A percentile compares a stretch with the other conserved stretches of the same genome.
These are phyloP conservation scores for Fusarium hainanense DNA, from an alignment of 2,329 filamentous ascomycete species.

Conservation along the genomic window DNA sequence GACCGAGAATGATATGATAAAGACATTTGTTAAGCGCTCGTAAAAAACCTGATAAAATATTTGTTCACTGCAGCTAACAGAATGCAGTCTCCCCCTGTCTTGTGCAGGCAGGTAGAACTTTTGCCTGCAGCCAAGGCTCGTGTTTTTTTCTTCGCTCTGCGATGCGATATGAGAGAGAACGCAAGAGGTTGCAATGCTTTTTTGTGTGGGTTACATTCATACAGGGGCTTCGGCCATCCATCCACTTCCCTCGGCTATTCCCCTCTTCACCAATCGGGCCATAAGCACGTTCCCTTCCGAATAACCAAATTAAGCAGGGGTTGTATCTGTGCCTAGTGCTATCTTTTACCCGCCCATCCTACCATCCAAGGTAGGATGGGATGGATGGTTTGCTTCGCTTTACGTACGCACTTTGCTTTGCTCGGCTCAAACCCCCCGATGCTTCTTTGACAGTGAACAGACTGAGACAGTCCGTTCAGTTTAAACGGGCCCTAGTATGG, in stretches of 20 bases:
- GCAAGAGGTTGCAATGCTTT: not conserved
- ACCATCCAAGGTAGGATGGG: too few relatives aligned
- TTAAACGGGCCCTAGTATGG: not conserved
- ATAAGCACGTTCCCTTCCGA: not conserved
- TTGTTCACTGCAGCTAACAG: constrained; percentile 3
- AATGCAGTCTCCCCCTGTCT: not conserved
- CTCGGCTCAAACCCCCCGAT: not conserved
- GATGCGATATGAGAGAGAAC: not conserved
- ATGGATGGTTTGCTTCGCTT: not conserved
- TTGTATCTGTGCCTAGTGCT: not conserved
- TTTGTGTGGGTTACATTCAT: constrained; percentile 1
- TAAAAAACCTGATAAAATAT: constrained; percentile 1
- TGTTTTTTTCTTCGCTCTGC: constrained; percentile 9
- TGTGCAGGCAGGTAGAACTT: constrained; percentile 20
- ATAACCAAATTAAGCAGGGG: not conserved
- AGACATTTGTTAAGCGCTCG: constrained; percentile 2
- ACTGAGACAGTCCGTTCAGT: not conserved
- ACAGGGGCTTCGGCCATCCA: not conserved
- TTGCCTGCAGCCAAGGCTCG: constrained; percentile 27
- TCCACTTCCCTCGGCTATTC: constrained; percentile 5
- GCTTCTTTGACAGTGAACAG: not conserved
- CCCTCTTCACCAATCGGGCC: constrained; percentile 1
- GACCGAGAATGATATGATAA: not conserved
- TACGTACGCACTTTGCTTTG: not conserved
- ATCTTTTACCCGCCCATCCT: not conserved